phyloP scores from a whole-genome alignment of 2,329 filamentous ascomycete species.

The Pseudogymnoascus sp. region DNA sequence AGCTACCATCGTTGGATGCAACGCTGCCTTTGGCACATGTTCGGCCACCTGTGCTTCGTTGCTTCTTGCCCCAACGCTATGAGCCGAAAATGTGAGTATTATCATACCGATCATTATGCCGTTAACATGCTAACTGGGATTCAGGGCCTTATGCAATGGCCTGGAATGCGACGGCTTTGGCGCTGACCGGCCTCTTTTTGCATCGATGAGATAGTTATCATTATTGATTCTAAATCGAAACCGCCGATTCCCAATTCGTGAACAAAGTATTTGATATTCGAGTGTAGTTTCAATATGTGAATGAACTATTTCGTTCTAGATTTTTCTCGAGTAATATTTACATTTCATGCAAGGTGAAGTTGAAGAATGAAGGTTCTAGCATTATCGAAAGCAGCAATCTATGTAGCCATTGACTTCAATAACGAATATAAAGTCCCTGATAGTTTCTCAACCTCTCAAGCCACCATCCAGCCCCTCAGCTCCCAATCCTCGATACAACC shows the following conservation, averaged over 20 bases:
- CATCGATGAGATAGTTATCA: neutral
- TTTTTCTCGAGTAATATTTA: no score
- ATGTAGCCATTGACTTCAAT: neutral
- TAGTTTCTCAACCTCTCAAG: neutral
- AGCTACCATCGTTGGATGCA: conserved; percentile 37
- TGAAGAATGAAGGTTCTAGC: no score
- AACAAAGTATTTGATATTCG: neutral
- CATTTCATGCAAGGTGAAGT: no score
- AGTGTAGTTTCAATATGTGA: neutral
- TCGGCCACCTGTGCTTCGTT: conserved; percentile 36
- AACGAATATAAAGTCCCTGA: neutral
- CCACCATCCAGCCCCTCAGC: neutral
- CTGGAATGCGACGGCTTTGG: neutral
- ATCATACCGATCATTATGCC: neutral
- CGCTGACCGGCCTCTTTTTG: neutral
- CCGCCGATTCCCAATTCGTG: neutral
- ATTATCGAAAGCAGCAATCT: neutral
- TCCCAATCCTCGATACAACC: neutral
- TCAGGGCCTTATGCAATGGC: neutral
- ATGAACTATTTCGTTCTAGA: no score
- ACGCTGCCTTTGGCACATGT: conserved; percentile 38
- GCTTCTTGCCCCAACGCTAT: conserved; percentile 30
- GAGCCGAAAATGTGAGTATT: conserved; percentile 10
- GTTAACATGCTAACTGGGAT: neutral
- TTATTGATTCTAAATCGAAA: neutral